Conservation (phyloP, 371 early-diverging fungal genomes). For the Funneliformis caledonium region DNA sequence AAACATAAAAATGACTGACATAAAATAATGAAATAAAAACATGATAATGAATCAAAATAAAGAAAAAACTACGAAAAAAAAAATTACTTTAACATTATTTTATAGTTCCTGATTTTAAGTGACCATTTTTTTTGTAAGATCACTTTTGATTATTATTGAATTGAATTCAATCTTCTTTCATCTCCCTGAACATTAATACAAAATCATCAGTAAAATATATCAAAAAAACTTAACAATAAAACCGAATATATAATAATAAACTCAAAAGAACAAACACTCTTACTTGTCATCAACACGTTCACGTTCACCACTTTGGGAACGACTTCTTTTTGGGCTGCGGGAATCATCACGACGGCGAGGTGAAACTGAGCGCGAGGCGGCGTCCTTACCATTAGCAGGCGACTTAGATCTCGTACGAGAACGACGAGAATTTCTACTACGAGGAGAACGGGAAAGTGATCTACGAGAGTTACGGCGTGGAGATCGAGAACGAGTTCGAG, state of each 20-base stretch:
- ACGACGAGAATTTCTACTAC: slow-evolving; percentile 22
- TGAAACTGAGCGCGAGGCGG: slow-evolving; percentile 20
- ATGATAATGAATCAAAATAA: neutral
- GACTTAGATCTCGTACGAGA: slow-evolving; percentile 36
- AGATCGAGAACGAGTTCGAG: slow-evolving; percentile 32
- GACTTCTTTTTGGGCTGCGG: slow-evolving; percentile 34
- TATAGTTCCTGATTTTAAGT: too few relatives aligned
- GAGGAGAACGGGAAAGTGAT: slow-evolving; percentile 38
- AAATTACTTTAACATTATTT: too few relatives aligned
- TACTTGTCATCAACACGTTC: slow-evolving; percentile 38
- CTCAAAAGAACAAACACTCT: neutral
- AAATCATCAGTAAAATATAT: neutral
- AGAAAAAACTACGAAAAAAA: neutral
- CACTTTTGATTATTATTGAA: too few relatives aligned
- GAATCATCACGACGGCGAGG: slow-evolving; percentile 31
- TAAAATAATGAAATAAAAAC: neutral
- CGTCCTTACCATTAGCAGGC: slow-evolving; percentile 31
- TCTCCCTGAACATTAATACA: slow-evolving; percentile 3
- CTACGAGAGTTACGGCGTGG: slow-evolving; percentile 37
- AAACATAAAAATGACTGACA: neutral
- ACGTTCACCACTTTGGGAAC: slow-evolving; percentile 32
- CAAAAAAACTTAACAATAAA: neutral
- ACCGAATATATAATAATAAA: neutral
- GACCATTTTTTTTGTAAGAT: neutral
- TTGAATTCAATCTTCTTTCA: slow-evolving; percentile 26